Conservation (phyloP, 1,284 basidiomycete genomes). For the Leccinum pseudoinsigne region DNA sequence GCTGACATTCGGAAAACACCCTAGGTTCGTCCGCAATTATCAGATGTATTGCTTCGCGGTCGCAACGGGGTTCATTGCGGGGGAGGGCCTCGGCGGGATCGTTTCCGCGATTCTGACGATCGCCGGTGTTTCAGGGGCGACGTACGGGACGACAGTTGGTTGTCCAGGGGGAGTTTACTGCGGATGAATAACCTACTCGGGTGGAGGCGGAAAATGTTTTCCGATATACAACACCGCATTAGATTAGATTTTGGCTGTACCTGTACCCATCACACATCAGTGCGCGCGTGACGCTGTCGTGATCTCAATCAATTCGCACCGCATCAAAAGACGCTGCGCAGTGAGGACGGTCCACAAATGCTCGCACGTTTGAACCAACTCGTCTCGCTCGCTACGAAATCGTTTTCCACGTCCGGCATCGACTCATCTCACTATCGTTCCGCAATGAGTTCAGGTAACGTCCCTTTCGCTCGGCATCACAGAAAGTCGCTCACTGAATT, state of each 20-base stretch:
- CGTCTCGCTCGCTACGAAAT: slow-evolving; percentile 21
- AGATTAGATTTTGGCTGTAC: neutral
- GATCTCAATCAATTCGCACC: neutral
- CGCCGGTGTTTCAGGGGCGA: neutral
- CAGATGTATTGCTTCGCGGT: slow-evolving; percentile 8
- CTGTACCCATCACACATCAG: neutral
- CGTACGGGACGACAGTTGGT: slow-evolving; percentile 7
- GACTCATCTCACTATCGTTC: slow-evolving; percentile 32
- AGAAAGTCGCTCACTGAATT: neutral
- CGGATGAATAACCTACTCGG: neutral
- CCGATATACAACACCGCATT: neutral
- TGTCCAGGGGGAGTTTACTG: slow-evolving; percentile 6
- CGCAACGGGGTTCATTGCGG: slow-evolving; percentile 7
- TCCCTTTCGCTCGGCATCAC: neutral
- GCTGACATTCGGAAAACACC: neutral
- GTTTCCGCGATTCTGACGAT: slow-evolving; percentile 8
- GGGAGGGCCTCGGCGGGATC: slow-evolving; percentile 9
- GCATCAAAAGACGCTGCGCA: neutral
- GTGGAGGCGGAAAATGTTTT: neutral
- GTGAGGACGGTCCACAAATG: slow-evolving; percentile 12
- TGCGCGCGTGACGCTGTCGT: neutral
- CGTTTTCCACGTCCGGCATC: slow-evolving; percentile 15
- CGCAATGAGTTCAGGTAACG: slow-evolving; percentile 28
- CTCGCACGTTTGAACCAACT: slow-evolving; percentile 25
- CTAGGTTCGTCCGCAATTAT: neutral